Evolutionary conservation across 2,329 filamentous ascomycete genomes (phyloP), one percentile per base, ranked within the genome.

Genomic region (Verticillium albo-atrum): DNA sequence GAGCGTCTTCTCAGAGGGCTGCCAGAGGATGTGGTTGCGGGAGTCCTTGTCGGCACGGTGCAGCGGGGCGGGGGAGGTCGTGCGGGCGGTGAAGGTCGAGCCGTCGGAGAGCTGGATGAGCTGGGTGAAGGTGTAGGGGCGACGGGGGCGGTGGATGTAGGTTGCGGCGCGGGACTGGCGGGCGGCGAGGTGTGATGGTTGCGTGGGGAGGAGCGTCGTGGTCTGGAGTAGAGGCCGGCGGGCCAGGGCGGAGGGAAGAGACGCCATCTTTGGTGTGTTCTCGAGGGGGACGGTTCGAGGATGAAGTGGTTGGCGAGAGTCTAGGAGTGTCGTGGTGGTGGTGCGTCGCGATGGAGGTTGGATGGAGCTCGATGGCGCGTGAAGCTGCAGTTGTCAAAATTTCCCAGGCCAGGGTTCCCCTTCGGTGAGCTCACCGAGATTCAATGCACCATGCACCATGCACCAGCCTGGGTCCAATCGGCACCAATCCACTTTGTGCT

Each of bases 121-220:
- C 77, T 99, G 95, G n/a, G 94, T 97, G 82, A 97, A 98, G 66
- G 89, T 91, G 82, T 97, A 98, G 50, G 95, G 94, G 6, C 93
- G 87, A 70, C 92, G 90, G n/a, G 92, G 92, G 17, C 95, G 91
- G 63, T 84, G 84, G 71, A 98, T 85, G 64, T 97, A 89, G 26
- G 90, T 92, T 57, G 95, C 95, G 72, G 92, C 86, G 62, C 92
- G 89, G 71, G 87, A 81, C 78, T 93, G 89, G 55, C 61, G 75
- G 77, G 74, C 66, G 65, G 58, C 62, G 68, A 65, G 56, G 65
- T 62, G 62, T 10, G 27, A 23, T 32, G 50, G 27, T 30, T 37
- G 53, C 50, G 23, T 61, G 37, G n/a, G 59, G 28, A 58, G 55
- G 54, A 58, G 65, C 32, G 64, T 63, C 28, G 42, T 30, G 12